These are phyloP conservation scores for Fusarium sp. DNA, from an alignment of 2,329 filamentous ascomycete genomes.

Conservation along the genomic window DNA sequence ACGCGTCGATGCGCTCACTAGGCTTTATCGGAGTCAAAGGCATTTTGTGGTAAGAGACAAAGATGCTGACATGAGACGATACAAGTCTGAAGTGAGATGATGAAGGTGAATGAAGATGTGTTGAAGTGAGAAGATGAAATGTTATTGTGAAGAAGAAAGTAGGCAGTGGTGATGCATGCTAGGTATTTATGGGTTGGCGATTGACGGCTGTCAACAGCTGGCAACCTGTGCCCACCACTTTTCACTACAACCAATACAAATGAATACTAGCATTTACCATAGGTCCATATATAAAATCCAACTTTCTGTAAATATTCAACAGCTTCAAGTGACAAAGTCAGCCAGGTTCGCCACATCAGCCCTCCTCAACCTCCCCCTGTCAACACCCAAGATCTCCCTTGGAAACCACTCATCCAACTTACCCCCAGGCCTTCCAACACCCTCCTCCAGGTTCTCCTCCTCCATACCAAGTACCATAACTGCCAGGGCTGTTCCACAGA, in stretches of 20 bases:
- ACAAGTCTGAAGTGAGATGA: background rate
- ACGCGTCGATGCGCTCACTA: conserved; percentile 44
- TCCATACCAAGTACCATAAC: conserved; percentile 57
- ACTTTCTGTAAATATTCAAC: background rate
- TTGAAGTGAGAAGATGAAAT: background rate
- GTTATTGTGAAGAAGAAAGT: background rate
- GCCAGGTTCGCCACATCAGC: conserved; percentile 51
- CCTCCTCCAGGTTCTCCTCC: conserved; percentile 40
- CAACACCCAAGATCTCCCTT: conserved; percentile 45
- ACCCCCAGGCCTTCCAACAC: conserved; percentile 50
- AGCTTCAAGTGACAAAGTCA: conserved; percentile 7
- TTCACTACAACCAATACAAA: background rate
- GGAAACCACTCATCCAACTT: conserved; percentile 55
- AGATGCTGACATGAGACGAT: background rate
- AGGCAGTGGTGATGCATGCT: background rate
- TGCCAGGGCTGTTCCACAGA: conserved; percentile 59
- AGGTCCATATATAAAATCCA: no score
- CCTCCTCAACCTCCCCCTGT: conserved; percentile 48
- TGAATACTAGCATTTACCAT: background rate
- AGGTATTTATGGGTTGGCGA: background rate
- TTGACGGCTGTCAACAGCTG: conserved; percentile 26
- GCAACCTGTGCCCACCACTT: background rate
- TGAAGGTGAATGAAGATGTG: background rate
- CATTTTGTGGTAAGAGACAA: background rate
- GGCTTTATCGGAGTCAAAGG: conserved; percentile 11